These are phyloP conservation scores for Cardiosporidium cionae DNA, from an alignment of 169 alveolate species.

Conservation along the genomic window DNA sequence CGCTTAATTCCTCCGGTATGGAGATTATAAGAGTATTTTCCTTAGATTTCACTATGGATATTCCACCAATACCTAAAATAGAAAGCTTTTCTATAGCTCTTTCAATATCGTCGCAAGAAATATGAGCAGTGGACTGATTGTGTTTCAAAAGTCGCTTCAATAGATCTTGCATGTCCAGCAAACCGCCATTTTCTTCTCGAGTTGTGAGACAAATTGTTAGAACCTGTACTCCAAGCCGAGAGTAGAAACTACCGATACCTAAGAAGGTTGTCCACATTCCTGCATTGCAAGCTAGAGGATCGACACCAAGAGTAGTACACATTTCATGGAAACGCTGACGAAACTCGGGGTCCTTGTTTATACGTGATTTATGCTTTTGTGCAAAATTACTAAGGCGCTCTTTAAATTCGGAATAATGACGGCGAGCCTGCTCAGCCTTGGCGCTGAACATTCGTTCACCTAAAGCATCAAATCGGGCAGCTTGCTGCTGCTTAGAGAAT, in stretches of 20 bases:
- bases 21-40: background rate
- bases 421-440: background rate
- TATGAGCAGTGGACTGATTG: background rate
- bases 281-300: background rate
- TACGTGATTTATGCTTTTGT: background rate
- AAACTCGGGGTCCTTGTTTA: slow-evolving; percentile 1
- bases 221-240: background rate
- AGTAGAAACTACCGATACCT: background rate
- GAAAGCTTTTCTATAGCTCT: background rate
- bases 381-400: background rate
- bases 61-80: background rate
- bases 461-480: background rate
- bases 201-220: slow-evolving; percentile 1
- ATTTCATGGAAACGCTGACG: background rate
- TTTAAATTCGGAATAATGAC: background rate
- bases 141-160: background rate
- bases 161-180: slow-evolving; percentile 1
- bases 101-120: background rate
- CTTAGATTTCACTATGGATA: background rate
- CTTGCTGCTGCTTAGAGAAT: background rate
- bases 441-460: background rate
- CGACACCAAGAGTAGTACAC: slow-evolving; percentile 3
- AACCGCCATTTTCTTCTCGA: background rate
- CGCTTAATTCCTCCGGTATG: background rate
- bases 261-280: background rate